Evolutionary conservation across 352 stramenopile species (phyloP), one percentile per base, ranked within the genome.

Genomic region (Pythium sukuiense): DNA sequence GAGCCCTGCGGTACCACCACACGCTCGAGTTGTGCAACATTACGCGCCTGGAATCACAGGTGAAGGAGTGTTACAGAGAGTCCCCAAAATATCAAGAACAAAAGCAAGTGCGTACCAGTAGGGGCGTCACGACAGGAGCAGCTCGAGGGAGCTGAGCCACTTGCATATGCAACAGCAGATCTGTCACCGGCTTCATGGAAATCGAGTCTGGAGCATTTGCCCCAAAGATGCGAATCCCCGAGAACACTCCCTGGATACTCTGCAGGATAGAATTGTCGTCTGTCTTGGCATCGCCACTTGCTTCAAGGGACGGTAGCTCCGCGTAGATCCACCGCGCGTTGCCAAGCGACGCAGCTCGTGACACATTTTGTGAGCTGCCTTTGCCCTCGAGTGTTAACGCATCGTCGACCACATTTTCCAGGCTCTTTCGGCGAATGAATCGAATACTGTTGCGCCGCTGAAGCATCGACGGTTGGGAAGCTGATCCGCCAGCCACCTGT

Each of bases 301-400:
- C 41, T 7, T 62, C 64, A 5, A 57, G 30, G 13, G 65, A 13
- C 27, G 64, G 65, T 20, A 90, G 33, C 54, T 90, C 78, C 2
- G 57, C 74, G 58, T 90, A 90, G 6, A 90, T 71, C 81, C 81
- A 87, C 3, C 49, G 54, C 7, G 61, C 18, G 8, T 27, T 68
- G 11, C 33, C 57, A 35, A 70, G 49, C 11, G 64, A 65, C 3
- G 57, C 39, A 26, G 55, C 7, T 30, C 12, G 58, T 8, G 55
- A 56, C 4, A n/a, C 16, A 37, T 5, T 55, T 6, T 27, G 29
- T 0, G 27, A 53, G 9, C 16, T 8, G 13, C n/a, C 12, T 7
- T 29, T 32, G 39, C n/a, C 13, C 18, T 60, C 24, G 1, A 29
- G 8, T 9, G 20, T n/a, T 2, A 39, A 12, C 7, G 16, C 27